Base-by-base conservation (phyloP, 2,329 filamentous ascomycete genomes). In the Exophiala aquamarina region DNA sequence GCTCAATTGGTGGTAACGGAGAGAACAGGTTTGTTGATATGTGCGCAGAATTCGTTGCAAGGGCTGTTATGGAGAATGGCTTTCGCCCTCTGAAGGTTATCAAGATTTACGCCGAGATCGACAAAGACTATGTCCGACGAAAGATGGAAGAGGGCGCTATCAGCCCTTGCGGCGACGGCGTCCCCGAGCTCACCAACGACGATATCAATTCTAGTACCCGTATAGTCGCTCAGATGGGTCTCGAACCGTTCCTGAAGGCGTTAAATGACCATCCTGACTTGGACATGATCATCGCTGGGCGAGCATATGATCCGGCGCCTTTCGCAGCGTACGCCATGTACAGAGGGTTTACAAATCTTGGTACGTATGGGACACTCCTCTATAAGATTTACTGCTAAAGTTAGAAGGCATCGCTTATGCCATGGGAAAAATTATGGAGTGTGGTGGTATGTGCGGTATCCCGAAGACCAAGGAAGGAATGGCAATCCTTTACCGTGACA, bases 361-460 rank as follows among this genome's bases (percentile, higher is more conserved):
- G 71, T 0, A 66, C 66, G 74, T 18, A 68, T 54, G 1, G 55
- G 65, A 2, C 78, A 74, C 52, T 69, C 72, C 0, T 58, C 63
- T 0, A n/a, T n/a, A n/a, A n/a, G n/a, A n/a, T n/a, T n/a, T n/a
- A n/a, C n/a, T 8, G 4, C 17, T 20, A 43, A 23, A 48, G 28
- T 5, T 51, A 13, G 15, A n/a, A 11, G 74, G 71, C 0, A 66
- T 68, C 0, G 70, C 70, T 28, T 65, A 66, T 4, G 74, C 78
- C n/a, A n/a, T n/a, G n/a, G n/a, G n/a, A n/a, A n/a, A n/a, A n/a
- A n/a, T n/a, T n/a, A n/a, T n/a, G n/a, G n/a, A n/a, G n/a, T n/a
- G n/a, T n/a, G n/a, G n/a, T n/a, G n/a, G n/a, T n/a, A n/a, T 78
- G 74, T 52, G 68, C 73, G 0, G 60, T 61, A 0, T 75, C 75